These are phyloP conservation scores for Trametes polyzona DNA, from an alignment of 1,284 basidiomycete genomes.

Conservation along the genomic window DNA sequence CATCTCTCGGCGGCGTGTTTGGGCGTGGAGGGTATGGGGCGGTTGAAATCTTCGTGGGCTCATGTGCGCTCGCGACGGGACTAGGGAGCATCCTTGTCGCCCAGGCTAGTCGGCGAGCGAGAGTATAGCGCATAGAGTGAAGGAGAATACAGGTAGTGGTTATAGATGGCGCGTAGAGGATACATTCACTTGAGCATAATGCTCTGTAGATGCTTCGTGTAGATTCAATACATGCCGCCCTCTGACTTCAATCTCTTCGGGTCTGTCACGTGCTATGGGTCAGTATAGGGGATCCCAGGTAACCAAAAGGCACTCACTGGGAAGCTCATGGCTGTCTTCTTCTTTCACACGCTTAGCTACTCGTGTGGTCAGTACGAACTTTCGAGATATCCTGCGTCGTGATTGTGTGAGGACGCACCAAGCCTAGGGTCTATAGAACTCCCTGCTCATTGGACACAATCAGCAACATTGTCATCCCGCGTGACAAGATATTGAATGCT, in stretches of 20 bases:
- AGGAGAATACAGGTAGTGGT: no score
- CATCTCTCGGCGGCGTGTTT: conserved; percentile 19
- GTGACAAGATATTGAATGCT: no score
- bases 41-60: conserved; percentile 35
- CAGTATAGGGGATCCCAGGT: neutral
- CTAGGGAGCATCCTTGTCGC: conserved; percentile 26
- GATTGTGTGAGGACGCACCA: neutral
- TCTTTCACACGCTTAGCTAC: conserved; percentile 3
- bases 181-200: no score
- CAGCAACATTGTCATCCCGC: no score
- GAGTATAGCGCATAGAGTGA: neutral
- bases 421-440: neutral
- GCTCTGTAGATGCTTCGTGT: neutral
- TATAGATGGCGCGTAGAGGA: no score
- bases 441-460: neutral
- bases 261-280: neutral
- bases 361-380: neutral
- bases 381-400: neutral
- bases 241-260: conserved; percentile 3
- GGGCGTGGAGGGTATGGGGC: conserved; percentile 31
- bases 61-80: conserved; percentile 28
- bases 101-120: conserved; percentile 15
- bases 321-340: neutral
- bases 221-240: neutral
- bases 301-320: neutral